Base-by-base conservation (phyloP, 164 flowering plant genomes). In the Protea cynaroides region DNA sequence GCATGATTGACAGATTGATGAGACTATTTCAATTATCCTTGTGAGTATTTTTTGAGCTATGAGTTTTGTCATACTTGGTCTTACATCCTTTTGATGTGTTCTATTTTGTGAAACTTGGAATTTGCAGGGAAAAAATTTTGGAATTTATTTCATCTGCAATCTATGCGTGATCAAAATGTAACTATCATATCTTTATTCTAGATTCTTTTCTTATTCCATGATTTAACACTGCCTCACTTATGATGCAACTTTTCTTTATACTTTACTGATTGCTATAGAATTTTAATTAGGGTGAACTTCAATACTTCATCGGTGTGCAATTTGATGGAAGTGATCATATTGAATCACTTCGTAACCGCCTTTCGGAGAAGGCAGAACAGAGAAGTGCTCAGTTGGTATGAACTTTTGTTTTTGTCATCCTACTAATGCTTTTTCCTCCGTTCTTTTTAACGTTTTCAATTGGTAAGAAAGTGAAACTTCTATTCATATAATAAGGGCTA, bases 301-400 rank as follows among this genome's bases (percentile, higher is more conserved):
- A 94, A 75, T 94, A 94, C 77, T 94, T 94, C 80, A 94, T 94
- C 61, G 98, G 98, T 67, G 98, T 94, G 64, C 98, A 94, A 78
- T 79, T 94, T 60, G 98, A 94, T 86, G 98, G 97, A 75, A 94
- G 98, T 79, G 91, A 85, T 79, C 94, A 94, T 69, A 62, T 94
- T 63, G 97, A 94, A 75, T 96, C 98, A 10, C 81, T 94, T 11
- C 73, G 80, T 52, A 94, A 82, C 68, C 90, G 97, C 46, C 89
- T 94, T 4, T 94, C 98, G 2, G 98, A 87, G 69, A 72, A 11
- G 50, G 75, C 96, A 34, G 97, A 94, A 78, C 75, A 55, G 63
- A 74, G 82, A 73, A 85, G 98, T 78, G 79, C 96, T 56, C 89
- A 84, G 71, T 61, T 90, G 88, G 98, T 94, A 78, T 6, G 47